phyloP scores from a whole-genome alignment of 106 monocot species.

The Triglochin maritima region DNA sequence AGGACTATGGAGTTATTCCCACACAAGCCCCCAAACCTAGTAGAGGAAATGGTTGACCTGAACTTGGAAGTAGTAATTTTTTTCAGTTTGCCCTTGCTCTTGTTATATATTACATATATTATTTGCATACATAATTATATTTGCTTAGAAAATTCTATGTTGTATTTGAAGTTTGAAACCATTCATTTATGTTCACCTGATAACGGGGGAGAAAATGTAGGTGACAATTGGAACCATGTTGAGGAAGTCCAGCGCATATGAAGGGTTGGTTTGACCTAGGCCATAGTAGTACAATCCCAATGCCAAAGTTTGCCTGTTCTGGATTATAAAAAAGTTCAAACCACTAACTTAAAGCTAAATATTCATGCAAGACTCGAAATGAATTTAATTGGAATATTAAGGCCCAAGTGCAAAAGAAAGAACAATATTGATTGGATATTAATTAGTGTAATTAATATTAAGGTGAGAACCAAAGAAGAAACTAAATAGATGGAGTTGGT shows the following conservation, averaged over 20 bases:
- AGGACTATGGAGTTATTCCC: too few relatives aligned
- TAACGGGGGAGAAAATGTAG: constrained; percentile 35
- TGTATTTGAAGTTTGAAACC: background rate
- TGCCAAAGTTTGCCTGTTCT: constrained; percentile 23
- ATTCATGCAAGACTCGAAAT: too few relatives aligned
- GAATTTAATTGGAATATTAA: too few relatives aligned
- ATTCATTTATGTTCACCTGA: constrained; percentile 24
- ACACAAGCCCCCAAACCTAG: too few relatives aligned
- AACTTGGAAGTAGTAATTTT: too few relatives aligned
- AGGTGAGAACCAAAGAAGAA: background rate
- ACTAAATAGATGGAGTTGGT: too few relatives aligned
- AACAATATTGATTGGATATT: too few relatives aligned
- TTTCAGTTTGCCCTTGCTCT: too few relatives aligned
- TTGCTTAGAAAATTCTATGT: background rate
- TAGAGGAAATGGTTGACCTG: too few relatives aligned
- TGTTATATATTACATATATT: too few relatives aligned
- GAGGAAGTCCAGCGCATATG: constrained; percentile 41
- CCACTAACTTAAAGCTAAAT: too few relatives aligned
- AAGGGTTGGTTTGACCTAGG: constrained; percentile 43
- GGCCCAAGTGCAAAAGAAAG: too few relatives aligned
- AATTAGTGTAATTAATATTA: background rate
- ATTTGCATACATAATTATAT: background rate
- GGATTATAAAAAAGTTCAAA: background rate
- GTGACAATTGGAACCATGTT: constrained; percentile 55
- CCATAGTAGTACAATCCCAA: constrained; percentile 58